Evolutionary conservation across 2,329 filamentous ascomycete species (phyloP), one percentile per base, ranked within the genome.

Genomic region (Mycosphaerelloides madeirae): DNA sequence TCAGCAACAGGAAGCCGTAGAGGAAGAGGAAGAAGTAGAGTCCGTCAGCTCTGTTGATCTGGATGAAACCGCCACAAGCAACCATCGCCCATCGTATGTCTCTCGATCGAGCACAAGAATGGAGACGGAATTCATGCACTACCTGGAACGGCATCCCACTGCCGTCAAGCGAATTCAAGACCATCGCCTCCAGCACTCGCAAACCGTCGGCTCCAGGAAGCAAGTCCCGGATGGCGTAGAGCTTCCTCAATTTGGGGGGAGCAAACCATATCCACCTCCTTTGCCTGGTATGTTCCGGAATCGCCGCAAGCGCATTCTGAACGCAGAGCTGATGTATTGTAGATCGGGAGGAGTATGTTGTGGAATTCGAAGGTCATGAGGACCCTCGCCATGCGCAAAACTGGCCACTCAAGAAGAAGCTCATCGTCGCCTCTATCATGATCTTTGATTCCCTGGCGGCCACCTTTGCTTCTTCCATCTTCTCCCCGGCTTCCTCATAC

Each of bases 351-450:
- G 79, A 85, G 50, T 90, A 88, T 59, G 84, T 89, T 0, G 85
- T 90, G 33, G 85, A 77, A 31, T 95, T 95, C 60, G 84, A 90
- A 55, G 89, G 88, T 0, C 83, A 81, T 1, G 76, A 89, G 52
- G 89, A 95, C 59, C 88, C 88, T 2, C 61, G 90, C 48, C 88
- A 95, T 65, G 84, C 87, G 1, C 85, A 91, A 68, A 95, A 95
- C 63, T 95, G 89, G 89, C 76, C 85, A 0, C 60, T 85, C 42
- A 90, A 86, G 72, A 95, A 95, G 80, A 80, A 77, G 58, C 38
- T 88, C 31, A 56, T 78, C 3, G 86, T 83, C 0, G 79, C 81
- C 15, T 74, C 75, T 31, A 82, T 88, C 57, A 70, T 90, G 32
- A 85, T 81, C 13, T 89, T 81, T 58, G 87, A 84, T 12, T 88